Base-by-base conservation (phyloP, 106 monocot genomes). In the Allium fistulosum region DNA sequence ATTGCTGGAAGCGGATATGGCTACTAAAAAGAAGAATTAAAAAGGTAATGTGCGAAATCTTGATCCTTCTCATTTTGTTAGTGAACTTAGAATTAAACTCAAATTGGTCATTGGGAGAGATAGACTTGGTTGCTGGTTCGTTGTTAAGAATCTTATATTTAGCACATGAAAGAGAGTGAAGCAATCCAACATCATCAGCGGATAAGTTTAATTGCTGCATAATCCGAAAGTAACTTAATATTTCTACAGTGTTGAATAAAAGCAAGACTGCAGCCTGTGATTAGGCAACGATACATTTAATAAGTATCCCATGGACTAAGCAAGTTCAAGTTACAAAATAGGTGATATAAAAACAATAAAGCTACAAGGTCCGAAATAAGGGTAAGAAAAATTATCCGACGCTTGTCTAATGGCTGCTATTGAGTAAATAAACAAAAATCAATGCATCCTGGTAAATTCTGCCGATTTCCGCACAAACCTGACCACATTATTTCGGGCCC, bases 31-130 rank as follows among this genome's bases (percentile, higher is more conserved):
- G 14, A 10, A 55, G 53, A 55, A 14, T 10, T 10, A 14, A 14
- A 14, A 48, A 5, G 13, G 11, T 65, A 11, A 81, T 9, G 22
- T 22, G 22, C 22, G 22, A 22, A 22, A 84, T 81, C 83, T 80
- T 87, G 12, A 87, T 83, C 45, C 87, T 83, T 59, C 78, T 76
- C 83, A 87, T 83, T 66, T 73, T 83, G 48, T 83, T 77, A 11
- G 80, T 83, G 62, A 87, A 87, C 63, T 87, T 87, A 22, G 75
- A 80, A 70, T 87, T 87, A 48, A 87, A 83, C 71, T 77, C 77
- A 58, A 87, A 87, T 18, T 66, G 18, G 60, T 83, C 80, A 45
- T 47, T 83, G 0, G 76, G 69, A 48, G 75, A 71, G 2, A 87
- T 80, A 28, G 60, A 69, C 62, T 78, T 83, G 2, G 74, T 80